Conservation (phyloP, 306 rosid species). For the Prinsepia uniflora region DNA sequence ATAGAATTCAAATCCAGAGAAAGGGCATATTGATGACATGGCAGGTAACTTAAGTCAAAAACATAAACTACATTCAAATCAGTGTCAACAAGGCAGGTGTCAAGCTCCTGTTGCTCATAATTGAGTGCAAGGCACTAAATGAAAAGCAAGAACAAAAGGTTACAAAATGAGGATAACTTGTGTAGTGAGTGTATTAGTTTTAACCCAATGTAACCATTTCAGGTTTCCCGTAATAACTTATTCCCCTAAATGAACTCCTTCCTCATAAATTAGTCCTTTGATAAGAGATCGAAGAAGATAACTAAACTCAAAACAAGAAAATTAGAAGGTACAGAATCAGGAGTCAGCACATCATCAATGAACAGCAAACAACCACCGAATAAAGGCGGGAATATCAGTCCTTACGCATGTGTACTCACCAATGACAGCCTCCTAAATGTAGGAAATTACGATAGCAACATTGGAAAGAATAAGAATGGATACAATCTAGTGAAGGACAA, state of each 20-base stretch:
- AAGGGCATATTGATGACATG: background rate
- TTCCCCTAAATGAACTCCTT: background rate
- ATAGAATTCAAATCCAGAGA: background rate
- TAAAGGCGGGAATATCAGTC: background rate
- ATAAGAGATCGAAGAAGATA: background rate
- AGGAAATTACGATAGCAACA: background rate
- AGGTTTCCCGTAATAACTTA: background rate
- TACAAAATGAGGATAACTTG: background rate
- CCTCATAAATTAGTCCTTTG: background rate
- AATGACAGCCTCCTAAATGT: background rate
- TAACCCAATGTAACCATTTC: background rate
- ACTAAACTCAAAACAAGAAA: background rate
- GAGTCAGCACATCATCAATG: background rate
- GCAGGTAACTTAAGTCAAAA: background rate
- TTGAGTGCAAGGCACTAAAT: background rate
- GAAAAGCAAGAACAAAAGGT: background rate
- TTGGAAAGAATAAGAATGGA: background rate
- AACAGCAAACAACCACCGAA: background rate
- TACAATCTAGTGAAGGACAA: background rate
- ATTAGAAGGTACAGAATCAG: background rate
- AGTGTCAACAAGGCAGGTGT: background rate
- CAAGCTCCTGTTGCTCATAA: background rate
- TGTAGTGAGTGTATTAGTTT: background rate
- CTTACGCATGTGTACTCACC: background rate
- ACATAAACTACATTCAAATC: conserved; percentile 2